Evolutionary conservation across 768 basidiomycete genomes (phyloP), one percentile per base, ranked within the genome.

Genomic region (Sporobolomyces pararoseus): DNA sequence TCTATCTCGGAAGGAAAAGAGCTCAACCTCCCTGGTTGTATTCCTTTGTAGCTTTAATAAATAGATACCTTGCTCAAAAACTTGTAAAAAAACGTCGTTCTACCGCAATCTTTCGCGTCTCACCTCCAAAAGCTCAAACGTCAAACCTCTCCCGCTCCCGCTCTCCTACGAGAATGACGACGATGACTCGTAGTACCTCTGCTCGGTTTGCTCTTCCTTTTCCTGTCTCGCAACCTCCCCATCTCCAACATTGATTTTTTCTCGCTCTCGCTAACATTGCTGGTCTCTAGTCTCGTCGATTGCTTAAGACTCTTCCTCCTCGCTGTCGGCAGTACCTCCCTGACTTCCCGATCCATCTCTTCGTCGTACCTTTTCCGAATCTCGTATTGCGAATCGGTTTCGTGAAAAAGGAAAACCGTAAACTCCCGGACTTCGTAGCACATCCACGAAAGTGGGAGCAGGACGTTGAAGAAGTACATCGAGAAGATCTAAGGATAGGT

Each of bases 361-460:
- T 25, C 27, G 27, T 60, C 58, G 39, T 31, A 47, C n/a, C 17
- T 29, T 7, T 14, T 2, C 16, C 27, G 23, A 29, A 54, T 21
- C 10, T 6, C 9, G 53, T 6, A 34, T 29, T 29, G 13, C 16
- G 29, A 4, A 27, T 50, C 44, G 14, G n/a, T 61, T 5, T 47
- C 59, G 59, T 49, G 59, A 21, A 61, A 27, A 19, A 47, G 5
- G 16, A 34, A 23, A 31, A 61, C 59, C 29, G 32, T 12, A 7
- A 61, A 49, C 25, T 61, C 59, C 34, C 59, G 59, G 2, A 31
- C 4, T 23, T 61, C 46, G 46, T 61, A 61, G 19, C 46, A 31
- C 44, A 61, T 47, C 59, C 59, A 61, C 31, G 59, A 61, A 9
- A 61, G 32, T 9, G 59, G 59, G 14, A 61, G 29, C 7, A 61